These are phyloP conservation scores for Rhizophagus clarus DNA, from an alignment of 192 early-diverging fungal species.

Conservation along the genomic window DNA sequence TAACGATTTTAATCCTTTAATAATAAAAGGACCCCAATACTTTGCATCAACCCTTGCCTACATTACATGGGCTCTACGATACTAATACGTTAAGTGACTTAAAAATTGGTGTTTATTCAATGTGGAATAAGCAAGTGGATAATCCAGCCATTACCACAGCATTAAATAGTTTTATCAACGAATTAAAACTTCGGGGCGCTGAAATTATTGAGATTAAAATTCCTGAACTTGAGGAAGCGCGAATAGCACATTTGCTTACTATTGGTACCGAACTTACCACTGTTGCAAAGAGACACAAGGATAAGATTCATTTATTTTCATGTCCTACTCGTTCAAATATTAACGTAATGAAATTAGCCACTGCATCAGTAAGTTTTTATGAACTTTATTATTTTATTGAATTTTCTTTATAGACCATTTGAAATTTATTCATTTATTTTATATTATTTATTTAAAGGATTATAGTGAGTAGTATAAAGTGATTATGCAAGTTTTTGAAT, in stretches of 20 bases:
- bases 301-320: background rate
- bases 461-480: constrained; percentile 8
- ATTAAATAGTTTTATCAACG: constrained; percentile 38
- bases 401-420: constrained; percentile 33
- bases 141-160: constrained; percentile 38
- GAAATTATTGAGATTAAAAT: constrained; percentile 62
- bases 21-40: constrained; percentile 47
- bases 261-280: constrained; percentile 62
- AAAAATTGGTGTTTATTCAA: constrained; percentile 60
- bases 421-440: constrained; percentile 45
- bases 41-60: constrained; percentile 53
- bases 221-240: constrained; percentile 57
- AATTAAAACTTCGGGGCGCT: constrained; percentile 55
- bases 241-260: constrained; percentile 64
- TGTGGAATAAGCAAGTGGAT: constrained; percentile 46
- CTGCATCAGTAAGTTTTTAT: background rate
- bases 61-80: constrained; percentile 33
- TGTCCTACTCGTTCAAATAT: constrained; percentile 12
- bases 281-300: background rate
- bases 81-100: constrained; percentile 48
- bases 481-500: background rate
- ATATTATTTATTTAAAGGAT: constrained; percentile 36
- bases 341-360: background rate
- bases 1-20: background rate
- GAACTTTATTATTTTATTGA: background rate